Base-by-base conservation (phyloP, 352 stramenopile species). In the Pythium oligandrum region DNA sequence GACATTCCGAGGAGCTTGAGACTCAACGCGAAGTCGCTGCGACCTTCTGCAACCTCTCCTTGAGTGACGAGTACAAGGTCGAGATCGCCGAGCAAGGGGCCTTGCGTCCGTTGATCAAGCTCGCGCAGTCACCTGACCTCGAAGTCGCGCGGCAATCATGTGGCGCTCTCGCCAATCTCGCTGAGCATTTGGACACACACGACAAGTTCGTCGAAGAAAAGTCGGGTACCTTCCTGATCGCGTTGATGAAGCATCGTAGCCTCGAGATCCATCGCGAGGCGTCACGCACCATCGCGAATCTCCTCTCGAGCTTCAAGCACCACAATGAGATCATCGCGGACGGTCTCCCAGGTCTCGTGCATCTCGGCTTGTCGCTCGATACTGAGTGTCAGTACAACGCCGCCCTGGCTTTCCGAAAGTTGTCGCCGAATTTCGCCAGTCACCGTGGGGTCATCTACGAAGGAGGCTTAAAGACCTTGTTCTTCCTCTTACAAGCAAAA, bases 251-350 rank as follows among this genome's bases (percentile, higher is more conserved):
- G 51, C 88, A 94, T 53, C 71, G 74, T 32, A 82, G 75, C 60
- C 66, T 97, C 44, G 90, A 96, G 62, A 96, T 98, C 34, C 92
- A 98, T 66, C 83, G 94, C n/a, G 96, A 98, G 65, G 90, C 94
- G 1, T 88, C 83, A 31, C 76, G 92, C 49, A 88, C 89, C 36
- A 88, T 98, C 43, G 85, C 93, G 4, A 99, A 99, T 65, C 48
- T 98, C 40, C 75, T 99, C 37, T 97, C 90, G 34, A 97, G 80
- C 38, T 94, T 95, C 57, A 72, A 96, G 36, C 78, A 97, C 49
- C 95, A 98, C 66, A 70, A 71, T 0, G 75, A 90, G 37, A 91
- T 98, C 60, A 95, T 98, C 54, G 59, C 81, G 5, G 79, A 96
- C 50, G 96, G 92, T 1, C 71, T 98, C 7, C 70, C 78, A 1